These are phyloP conservation scores for Zymoseptoria crescenta DNA, from an alignment of 2,329 filamentous ascomycete genomes.

Conservation along the genomic window DNA sequence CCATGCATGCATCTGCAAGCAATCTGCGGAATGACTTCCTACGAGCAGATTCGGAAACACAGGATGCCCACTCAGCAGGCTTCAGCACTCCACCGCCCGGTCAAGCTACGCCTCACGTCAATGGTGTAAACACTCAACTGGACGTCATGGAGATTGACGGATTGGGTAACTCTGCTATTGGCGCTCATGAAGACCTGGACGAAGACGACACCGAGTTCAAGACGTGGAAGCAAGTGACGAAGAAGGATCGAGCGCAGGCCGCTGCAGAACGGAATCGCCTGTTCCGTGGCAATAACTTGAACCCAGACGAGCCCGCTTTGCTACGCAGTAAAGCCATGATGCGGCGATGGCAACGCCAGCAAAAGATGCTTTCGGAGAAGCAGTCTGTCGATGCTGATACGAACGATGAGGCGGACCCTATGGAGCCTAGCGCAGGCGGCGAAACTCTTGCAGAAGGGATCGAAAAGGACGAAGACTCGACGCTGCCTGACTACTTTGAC, in stretches of 20 bases:
- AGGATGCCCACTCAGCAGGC: conserved; percentile 67
- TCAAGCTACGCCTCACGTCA: conserved; percentile 62
- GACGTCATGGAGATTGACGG: conserved; percentile 86
- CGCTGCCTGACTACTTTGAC: conserved; percentile 93
- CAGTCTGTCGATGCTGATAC: conserved; percentile 36
- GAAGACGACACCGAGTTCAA: conserved; percentile 89
- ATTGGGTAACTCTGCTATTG: conserved; percentile 55
- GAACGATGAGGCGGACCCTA: conserved; percentile 38
- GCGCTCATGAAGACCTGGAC: conserved; percentile 61
- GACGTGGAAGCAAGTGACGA: conserved; percentile 97
- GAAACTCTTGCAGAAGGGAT: conserved; percentile 94
- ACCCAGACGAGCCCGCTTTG: conserved; percentile 78
- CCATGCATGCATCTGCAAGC: conserved; percentile 40
- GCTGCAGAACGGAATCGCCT: conserved; percentile 80
- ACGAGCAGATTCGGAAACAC: conserved; percentile 66
- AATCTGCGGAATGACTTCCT: conserved; percentile 46
- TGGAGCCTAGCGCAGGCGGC: conserved; percentile 43
- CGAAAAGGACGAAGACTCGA: conserved; percentile 74
- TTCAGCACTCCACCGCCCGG: conserved; percentile 70
- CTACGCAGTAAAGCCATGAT: conserved; percentile 80
- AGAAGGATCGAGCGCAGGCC: conserved; percentile 82
- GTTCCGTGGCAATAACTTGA: conserved; percentile 77
- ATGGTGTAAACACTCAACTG: conserved; percentile 61
- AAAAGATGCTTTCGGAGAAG: conserved; percentile 43
- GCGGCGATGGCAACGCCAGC: conserved; percentile 75